These are phyloP conservation scores for Hyaloraphidium curvatum DNA, from an alignment of 192 early-diverging fungal species.

Conservation along the genomic window DNA sequence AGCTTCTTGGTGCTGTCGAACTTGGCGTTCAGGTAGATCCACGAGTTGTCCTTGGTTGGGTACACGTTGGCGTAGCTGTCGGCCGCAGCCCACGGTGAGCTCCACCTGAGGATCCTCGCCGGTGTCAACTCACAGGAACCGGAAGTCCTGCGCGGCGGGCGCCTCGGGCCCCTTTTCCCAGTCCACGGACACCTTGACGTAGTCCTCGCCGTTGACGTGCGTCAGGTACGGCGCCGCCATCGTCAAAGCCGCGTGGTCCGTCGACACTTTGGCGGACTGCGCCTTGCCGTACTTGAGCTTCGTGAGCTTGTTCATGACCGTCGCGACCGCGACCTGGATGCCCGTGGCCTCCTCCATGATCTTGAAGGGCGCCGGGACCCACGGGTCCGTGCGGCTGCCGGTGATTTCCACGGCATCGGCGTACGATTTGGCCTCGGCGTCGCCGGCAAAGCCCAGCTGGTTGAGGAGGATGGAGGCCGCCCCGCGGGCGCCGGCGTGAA, in stretches of 20 bases:
- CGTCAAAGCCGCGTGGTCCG: neutral
- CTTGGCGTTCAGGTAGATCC: conserved; percentile 1
- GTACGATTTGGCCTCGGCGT: neutral
- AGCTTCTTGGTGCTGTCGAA: neutral
- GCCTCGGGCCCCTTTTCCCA: conserved; percentile 2
- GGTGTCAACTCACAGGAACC: neutral
- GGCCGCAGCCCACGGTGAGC: neutral
- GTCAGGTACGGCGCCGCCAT: neutral
- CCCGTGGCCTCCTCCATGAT: conserved; percentile 1
- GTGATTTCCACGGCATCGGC: neutral
- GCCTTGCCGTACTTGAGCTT: neutral
- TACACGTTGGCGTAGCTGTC: neutral
- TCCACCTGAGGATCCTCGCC: neutral
- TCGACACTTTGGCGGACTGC: neutral
- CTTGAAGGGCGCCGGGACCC: neutral
- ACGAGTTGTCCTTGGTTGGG: neutral
- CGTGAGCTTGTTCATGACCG: neutral
- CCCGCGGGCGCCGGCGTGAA: neutral
- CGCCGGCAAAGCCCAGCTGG: neutral
- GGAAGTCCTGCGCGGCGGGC: neutral
- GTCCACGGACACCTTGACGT: neutral
- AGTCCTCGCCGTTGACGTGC: neutral
- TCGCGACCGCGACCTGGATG: neutral
- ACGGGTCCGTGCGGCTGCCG: neutral
- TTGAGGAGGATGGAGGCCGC: neutral